Base-by-base conservation (phyloP, 2,329 filamentous ascomycete genomes). In the Trichoderma sp. region DNA sequence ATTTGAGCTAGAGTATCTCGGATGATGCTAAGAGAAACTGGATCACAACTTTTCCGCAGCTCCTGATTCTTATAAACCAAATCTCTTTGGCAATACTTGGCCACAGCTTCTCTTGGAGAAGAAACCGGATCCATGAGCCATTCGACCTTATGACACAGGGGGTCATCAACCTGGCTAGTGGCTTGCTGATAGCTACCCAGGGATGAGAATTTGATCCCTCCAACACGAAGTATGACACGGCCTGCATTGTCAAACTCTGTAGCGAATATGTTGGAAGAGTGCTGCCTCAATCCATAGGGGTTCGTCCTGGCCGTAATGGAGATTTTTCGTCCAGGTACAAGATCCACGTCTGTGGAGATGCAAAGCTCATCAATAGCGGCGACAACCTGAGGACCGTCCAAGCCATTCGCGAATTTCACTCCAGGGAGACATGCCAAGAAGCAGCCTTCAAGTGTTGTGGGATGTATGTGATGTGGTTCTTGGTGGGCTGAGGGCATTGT, bases 391-490 rank as follows among this genome's bases (percentile, higher is more conserved):
- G 64, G 56, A 21, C 63, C 70, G 24, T 69, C 58, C 12, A 73
- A 30, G 36, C 30, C 26, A 21, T 60, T 26, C 12, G 58, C 70
- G 32, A 69, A 26, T 5, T 65, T 68, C 24, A 69, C 57, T 3
- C 70, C 70, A 9, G 72, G 26, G 6, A 72, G 58, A 14, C 56
- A 64, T 36, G 70, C 43, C 64, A 69, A 62, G 34, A 73, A 69
- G 57, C 64, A 73, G 39, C 65, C 69, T 32, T 75, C 73, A 9
- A 74, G 66, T 9, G 66, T 72, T 1, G 73, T 72, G 11, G 74
- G 73, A 30, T 74, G 73, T 18, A 73, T 67, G 66, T 71, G 56
- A 62, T 75, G 73, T 8, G 66, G 69, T 30, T 73, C 71, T n/a
- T 74, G 62, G 32, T 70, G 63, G 9, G 34, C 32, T 4, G 61